Conservation (phyloP, 805 yeast species). For the Hanseniaspora hatyaiensis region DNA sequence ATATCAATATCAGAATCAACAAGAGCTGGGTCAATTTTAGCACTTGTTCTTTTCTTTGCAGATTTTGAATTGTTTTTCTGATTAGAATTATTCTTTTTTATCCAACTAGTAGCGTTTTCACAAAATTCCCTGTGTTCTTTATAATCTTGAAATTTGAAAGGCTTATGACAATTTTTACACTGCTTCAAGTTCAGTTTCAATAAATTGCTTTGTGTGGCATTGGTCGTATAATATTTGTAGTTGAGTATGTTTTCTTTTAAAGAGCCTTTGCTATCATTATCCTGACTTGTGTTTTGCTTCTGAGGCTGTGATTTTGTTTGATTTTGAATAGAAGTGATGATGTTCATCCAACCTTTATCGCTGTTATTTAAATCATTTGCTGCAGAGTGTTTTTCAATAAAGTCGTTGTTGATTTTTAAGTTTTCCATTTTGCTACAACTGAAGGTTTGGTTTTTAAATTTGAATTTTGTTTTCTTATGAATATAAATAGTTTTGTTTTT, state of each 20-base stretch:
- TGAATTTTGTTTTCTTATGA: not conserved
- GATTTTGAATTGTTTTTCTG: constrained; percentile 2
- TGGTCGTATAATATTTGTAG: constrained; percentile 19
- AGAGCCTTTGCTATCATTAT: constrained; percentile 13
- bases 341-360: constrained; percentile 14
- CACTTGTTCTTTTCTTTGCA: constrained; percentile 6
- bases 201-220: constrained; percentile 22
- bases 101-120: constrained; percentile 3
- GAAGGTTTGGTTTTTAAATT: not conserved
- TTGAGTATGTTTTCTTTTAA: constrained; percentile 20
- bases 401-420: constrained; percentile 3
- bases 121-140: constrained; percentile 25
- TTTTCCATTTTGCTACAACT: not conserved
- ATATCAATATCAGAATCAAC: constrained; percentile 3
- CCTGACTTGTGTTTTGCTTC: constrained; percentile 19
- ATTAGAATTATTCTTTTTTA: constrained; percentile 20
- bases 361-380: not conserved
- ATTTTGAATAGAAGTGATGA: constrained; percentile 19
- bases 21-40: not conserved
- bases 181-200: constrained; percentile 23
- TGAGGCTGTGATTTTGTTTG: constrained; percentile 19
- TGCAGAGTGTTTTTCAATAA: not conserved
- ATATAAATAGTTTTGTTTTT: not conserved
- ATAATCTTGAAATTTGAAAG: constrained; percentile 23
- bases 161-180: constrained; percentile 28